Base-by-base conservation (phyloP, 2,329 filamentous ascomycete species). In the Moelleriella libera region DNA sequence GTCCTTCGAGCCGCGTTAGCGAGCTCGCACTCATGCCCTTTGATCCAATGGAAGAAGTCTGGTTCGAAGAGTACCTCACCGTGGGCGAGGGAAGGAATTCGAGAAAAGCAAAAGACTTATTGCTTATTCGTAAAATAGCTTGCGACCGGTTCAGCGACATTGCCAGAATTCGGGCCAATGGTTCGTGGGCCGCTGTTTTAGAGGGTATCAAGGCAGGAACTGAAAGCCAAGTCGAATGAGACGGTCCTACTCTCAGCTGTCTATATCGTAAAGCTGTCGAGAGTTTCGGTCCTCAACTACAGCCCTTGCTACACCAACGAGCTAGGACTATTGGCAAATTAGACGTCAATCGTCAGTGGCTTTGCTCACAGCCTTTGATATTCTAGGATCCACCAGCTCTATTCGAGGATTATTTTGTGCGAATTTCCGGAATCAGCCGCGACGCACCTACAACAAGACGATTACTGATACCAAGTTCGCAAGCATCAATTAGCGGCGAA, bases 11-110 rank as follows among this genome's bases (percentile, higher is more conserved):
- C 12, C 75, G 76, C 14, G 79, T 80, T 0, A 74, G 78, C 43
- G 83, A 90, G 60, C 69, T 94, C 0, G 74, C 87, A 7, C 81
- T 82, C 51, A 64, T 90, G 51, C 84, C 86, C 0, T 75, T 94
- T n/a, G 78, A 78, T 49, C 60, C 69, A 1, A 68, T 76, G 14
- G 88, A 94, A 59, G 85, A 89, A 59, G 60, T 59, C 5, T 90
- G 85, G 83, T 79, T 94, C 51, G 78, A 83, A 53, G 76, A 83
- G 30, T 83, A 75, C 49, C 66, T 94, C 39, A 69, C 77, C 0
- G 67, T 69, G 5, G 82, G 83, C 9, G 77, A 78, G 43, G 84
- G 83, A 2, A 78, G 78, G 56, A 73, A 69, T 41, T 65, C 83
- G 6, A 78, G 75, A 52, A 77, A 76, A 29, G 80, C 83, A 4